Evolutionary conservation across 495 filamentous ascomycete species (phyloP).

Genomic region (Daldinia grandis): DNA sequence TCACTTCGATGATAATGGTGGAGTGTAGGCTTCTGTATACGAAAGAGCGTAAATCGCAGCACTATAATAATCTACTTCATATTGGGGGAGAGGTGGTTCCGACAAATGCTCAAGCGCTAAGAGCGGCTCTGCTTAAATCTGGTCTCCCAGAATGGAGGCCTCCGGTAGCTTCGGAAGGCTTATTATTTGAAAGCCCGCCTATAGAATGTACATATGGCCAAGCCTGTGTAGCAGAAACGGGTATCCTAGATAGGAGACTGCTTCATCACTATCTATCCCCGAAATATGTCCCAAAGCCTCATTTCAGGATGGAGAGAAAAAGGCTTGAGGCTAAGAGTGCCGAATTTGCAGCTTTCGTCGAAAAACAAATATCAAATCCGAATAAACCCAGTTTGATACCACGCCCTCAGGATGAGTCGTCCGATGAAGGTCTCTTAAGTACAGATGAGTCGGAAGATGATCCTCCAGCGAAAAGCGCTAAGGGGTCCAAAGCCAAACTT

Average conservation of each 20-base stretch:
- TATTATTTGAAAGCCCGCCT: conserved; percentile 12
- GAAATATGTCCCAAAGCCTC: conserved; percentile 30
- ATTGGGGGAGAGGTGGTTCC: conserved; percentile 5
- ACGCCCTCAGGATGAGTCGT: conserved; percentile 30
- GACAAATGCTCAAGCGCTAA: neutral
- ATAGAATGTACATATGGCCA: neutral
- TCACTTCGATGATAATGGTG: neutral
- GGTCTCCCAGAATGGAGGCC: conserved; percentile 27
- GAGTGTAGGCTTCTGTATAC: neutral
- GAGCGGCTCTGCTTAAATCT: neutral
- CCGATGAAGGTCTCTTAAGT: conserved; percentile 29
- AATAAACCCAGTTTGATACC: conserved; percentile 12
- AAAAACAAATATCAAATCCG: conserved; percentile 2
- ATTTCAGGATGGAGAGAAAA: conserved; percentile 37
- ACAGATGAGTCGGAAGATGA: neutral
- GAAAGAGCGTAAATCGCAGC: neutral
- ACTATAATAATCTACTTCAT: neutral
- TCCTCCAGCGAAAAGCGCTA: neutral
- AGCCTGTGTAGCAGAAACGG: conserved; percentile 16
- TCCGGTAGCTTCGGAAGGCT: conserved; percentile 8
- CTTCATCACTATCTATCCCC: conserved; percentile 27
- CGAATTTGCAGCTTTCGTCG: conserved; percentile 31
- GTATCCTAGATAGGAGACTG: conserved; percentile 25
- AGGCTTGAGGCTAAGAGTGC: conserved; percentile 25
- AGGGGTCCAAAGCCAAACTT: neutral